Evolutionary conservation across 2,329 filamentous ascomycete species (phyloP).

Genomic region (Kalmusia sp.): DNA sequence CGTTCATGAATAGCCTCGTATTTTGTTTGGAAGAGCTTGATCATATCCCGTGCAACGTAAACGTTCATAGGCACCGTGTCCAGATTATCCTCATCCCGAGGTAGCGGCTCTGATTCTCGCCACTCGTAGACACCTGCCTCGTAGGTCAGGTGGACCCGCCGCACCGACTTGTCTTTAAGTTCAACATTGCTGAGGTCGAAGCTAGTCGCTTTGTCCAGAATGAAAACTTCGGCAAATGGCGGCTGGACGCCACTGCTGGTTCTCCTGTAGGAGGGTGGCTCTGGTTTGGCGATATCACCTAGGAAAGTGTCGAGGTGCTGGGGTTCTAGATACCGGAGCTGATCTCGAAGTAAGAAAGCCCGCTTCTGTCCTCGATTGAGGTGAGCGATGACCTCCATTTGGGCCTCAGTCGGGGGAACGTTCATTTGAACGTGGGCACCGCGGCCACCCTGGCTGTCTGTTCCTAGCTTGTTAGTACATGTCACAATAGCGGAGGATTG

Average conservation of each 20-base stretch:
- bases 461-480: too few species aligned
- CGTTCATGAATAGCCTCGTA: conserved; percentile 28
- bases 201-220: conserved; percentile 27
- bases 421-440: conserved; percentile 8
- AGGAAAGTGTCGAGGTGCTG: conserved; percentile 37
- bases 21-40: conserved; percentile 34
- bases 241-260: conserved; percentile 30
- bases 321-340: conserved; percentile 31
- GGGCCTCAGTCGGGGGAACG: not conserved
- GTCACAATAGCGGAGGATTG: too few species aligned
- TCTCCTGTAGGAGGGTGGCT: conserved; percentile 37
- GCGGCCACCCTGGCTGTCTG: too few species aligned
- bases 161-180: conserved; percentile 23
- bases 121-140: conserved; percentile 29
- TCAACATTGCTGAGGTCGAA: conserved; percentile 41
- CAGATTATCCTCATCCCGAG: conserved; percentile 21
- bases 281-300: conserved; percentile 28
- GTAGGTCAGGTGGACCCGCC: conserved; percentile 21
- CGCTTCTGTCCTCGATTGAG: conserved; percentile 39
- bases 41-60: conserved; percentile 29
- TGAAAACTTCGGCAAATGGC: conserved; percentile 24
- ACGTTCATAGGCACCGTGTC: conserved; percentile 29
- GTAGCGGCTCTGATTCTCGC: conserved; percentile 25
- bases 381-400: conserved; percentile 12
- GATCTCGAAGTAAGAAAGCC: conserved; percentile 32